Conservation (phyloP, 2,329 filamentous ascomycete genomes). For the Ceratocystis smalleyi region DNA sequence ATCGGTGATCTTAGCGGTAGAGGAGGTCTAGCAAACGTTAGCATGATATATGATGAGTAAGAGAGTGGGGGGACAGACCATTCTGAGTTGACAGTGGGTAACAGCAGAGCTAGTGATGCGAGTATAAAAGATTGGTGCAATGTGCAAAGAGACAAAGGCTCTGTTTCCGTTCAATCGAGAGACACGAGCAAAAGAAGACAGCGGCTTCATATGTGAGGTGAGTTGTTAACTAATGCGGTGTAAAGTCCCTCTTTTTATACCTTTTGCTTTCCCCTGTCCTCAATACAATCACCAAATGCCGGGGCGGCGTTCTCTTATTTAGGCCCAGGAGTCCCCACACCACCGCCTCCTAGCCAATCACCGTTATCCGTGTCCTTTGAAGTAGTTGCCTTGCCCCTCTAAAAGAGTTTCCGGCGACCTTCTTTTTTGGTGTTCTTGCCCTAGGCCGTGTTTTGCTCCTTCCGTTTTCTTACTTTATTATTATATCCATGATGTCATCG, state of each 20-base stretch:
- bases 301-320: too few species aligned
- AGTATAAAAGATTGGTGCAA: not conserved
- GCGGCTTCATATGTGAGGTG: not conserved
- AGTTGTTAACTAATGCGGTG: too few species aligned
- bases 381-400: not conserved
- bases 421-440: too few species aligned
- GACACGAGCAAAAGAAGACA: not conserved
- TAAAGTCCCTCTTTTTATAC: not conserved
- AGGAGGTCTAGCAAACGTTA: not conserved
- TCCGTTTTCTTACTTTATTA: not conserved
- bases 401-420: too few species aligned
- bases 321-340: too few species aligned
- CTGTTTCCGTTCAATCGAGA: not conserved
- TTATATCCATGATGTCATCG: not conserved
- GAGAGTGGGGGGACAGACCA: not conserved
- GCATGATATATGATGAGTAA: not conserved
- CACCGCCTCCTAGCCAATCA: not conserved
- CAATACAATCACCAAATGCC: too few species aligned
- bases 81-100: not conserved
- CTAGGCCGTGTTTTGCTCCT: not conserved
- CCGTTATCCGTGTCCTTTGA: not conserved
- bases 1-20: slow-evolving; percentile 45
- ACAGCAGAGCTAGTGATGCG: not conserved
- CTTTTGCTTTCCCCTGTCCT: too few species aligned
- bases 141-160: not conserved